Percentiles rank a stretch among this genome's conserved stretches.
Evolutionary conservation across 2,329 filamentous ascomycete species (phyloP).

Genomic region (Periconia macrospinosa): DNA sequence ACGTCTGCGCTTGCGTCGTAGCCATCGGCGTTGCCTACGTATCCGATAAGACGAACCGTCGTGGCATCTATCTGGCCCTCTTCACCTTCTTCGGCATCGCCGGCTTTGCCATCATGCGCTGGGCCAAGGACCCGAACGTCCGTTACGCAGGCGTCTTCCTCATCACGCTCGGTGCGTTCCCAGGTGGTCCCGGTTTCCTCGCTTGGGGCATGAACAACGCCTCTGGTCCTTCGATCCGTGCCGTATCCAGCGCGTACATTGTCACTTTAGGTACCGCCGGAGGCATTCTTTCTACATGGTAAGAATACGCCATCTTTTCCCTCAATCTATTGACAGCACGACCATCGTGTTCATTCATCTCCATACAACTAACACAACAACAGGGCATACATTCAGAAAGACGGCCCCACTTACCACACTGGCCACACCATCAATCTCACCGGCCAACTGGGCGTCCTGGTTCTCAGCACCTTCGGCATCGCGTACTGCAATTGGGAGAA

Average conservation of each 20-base stretch:
- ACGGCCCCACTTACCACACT: constrained; percentile 66
- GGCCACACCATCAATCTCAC: constrained; percentile 70
- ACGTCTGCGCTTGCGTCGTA: constrained; percentile 40
- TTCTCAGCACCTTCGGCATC: constrained; percentile 54
- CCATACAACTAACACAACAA: constrained; percentile 57
- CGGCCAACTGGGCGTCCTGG: constrained; percentile 51
- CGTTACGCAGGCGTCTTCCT: constrained; percentile 59
- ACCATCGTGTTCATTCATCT: background rate
- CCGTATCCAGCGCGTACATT: constrained; percentile 59
- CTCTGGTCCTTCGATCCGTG: constrained; percentile 58
- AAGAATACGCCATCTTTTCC: constrained; percentile 54
- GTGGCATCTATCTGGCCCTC: constrained; percentile 40
- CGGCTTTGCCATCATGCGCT: constrained; percentile 58
- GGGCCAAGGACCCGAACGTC: constrained; percentile 59
- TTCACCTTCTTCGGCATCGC: constrained; percentile 48
- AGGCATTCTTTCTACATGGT: constrained; percentile 59
- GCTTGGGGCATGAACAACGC: constrained; percentile 64
- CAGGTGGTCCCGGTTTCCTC: constrained; percentile 60
- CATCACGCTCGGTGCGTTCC: constrained; percentile 59
- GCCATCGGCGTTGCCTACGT: constrained; percentile 41
- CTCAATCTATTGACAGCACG: background rate
- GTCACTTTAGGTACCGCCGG: constrained; percentile 69
- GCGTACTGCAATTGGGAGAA: constrained; percentile 60
- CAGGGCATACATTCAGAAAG: constrained; percentile 58
- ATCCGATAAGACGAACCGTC: constrained; percentile 41